Conservation (phyloP, 371 early-diverging fungal species). For the Actinomortierella ambigua region DNA sequence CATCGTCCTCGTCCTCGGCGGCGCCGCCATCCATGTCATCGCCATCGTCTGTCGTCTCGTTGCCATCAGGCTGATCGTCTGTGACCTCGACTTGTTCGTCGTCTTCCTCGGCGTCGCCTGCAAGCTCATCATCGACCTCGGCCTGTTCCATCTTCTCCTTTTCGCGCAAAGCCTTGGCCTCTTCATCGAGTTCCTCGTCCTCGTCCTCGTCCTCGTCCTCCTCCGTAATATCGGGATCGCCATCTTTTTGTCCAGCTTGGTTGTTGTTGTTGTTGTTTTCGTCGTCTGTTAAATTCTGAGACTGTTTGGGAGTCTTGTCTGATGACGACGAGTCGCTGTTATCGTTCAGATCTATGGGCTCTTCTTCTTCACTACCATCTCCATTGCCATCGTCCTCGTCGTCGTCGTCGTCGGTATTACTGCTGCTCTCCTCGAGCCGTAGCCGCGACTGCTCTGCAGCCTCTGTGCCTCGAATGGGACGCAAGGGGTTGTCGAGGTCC, state of each 20-base stretch:
- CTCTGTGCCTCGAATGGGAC: constrained; percentile 19
- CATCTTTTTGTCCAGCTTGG: no score
- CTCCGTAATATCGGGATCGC: no score
- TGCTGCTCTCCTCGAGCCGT: constrained; percentile 2
- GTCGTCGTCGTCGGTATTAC: neutral
- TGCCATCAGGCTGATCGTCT: no score
- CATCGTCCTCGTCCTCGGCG: no score
- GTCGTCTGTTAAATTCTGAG: no score
- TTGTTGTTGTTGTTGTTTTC: no score
- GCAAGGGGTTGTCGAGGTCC: constrained; percentile 16
- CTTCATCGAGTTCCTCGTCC: neutral
- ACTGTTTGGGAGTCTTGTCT: no score
- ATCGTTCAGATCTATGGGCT: neutral
- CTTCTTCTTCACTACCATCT: constrained; percentile 6
- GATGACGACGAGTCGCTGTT: neutral
- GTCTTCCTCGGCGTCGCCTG: no score
- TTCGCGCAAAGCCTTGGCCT: neutral
- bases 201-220: constrained; percentile 1
- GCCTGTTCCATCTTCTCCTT: no score
- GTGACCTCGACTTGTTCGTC: no score
- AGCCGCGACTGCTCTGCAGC: neutral
- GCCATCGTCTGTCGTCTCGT: neutral
- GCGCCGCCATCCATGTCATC: neutral
- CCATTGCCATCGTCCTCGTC: constrained; percentile 1
- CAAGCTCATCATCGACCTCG: no score